Conservation (phyloP, 768 basidiomycete genomes). For the Atractiella rhizophila region DNA sequence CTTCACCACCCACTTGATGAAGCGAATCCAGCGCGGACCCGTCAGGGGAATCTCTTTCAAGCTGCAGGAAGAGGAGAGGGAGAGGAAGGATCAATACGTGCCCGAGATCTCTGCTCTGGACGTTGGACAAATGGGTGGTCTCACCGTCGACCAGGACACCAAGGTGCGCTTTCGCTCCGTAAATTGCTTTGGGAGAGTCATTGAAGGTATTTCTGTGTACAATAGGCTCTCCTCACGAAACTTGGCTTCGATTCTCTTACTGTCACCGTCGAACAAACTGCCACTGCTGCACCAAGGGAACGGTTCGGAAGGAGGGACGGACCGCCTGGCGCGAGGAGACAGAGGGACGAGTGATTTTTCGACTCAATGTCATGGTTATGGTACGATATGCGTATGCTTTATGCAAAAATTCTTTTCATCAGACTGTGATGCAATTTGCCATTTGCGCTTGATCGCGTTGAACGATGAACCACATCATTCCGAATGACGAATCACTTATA, state of each 20-base stretch:
- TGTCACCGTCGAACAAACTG: constrained; percentile 42
- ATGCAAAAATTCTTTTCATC: no score
- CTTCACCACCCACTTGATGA: constrained; percentile 99
- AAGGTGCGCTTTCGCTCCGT: constrained; percentile 35
- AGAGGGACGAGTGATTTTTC: no score
- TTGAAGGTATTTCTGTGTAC: neutral
- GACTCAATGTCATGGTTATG: no score
- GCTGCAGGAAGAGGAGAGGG: constrained; percentile 97
- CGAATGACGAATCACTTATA: no score
- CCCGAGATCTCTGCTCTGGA: constrained; percentile 94
- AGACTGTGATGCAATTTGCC: no score
- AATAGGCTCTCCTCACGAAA: constrained; percentile 55
- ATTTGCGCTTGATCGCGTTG: no score
- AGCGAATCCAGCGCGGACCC: constrained; percentile 92
- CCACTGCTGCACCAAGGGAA: constrained; percentile 20
- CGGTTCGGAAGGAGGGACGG: neutral
- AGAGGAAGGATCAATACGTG: constrained; percentile 66
- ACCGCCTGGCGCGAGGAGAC: constrained; percentile 3
- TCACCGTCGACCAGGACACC: constrained; percentile 79
- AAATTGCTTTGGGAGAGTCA: neutral
- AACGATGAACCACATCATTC: no score
- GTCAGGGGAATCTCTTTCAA: constrained; percentile 99
- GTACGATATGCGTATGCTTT: no score
- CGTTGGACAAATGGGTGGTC: constrained; percentile 35
- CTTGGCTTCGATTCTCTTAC: constrained; percentile 87